These are phyloP conservation scores for Salix udensis DNA, from an alignment of 345 rosid genomes.

Conservation along the genomic window DNA sequence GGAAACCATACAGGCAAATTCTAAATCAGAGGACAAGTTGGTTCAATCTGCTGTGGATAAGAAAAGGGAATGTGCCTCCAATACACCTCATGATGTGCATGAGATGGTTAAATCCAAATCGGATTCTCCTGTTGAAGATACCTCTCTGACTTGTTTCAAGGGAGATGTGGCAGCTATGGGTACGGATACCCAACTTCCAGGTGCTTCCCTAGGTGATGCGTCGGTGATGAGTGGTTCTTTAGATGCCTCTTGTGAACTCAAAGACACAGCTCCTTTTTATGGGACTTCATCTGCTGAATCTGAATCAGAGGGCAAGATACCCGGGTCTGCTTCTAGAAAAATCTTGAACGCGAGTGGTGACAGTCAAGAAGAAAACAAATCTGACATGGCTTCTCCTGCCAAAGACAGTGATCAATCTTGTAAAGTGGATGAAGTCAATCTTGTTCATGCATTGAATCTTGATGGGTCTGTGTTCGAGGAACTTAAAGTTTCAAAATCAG, in stretches of 20 bases:
- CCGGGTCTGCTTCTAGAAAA: slow-evolving; percentile 12
- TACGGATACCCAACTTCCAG: not conserved
- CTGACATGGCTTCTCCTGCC: not conserved
- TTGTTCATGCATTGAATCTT: not conserved
- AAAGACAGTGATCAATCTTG: slow-evolving; percentile 3
- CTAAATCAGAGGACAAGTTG: slow-evolving; percentile 18
- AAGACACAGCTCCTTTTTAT: slow-evolving; percentile 20
- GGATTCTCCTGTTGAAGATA: slow-evolving; percentile 22
- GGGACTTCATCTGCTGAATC: slow-evolving; percentile 20
- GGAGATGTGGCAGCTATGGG: not conserved
- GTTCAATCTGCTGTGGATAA: slow-evolving; percentile 14
- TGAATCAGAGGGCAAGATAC: slow-evolving; percentile 15
- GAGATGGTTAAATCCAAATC: slow-evolving; percentile 8
- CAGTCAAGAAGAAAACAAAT: not conserved
- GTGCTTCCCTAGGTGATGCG: slow-evolving; percentile 1
- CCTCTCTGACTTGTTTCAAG: not conserved
- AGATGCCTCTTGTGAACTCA: slow-evolving; percentile 30
- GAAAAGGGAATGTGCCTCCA: not conserved
- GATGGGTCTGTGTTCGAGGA: slow-evolving; percentile 3
- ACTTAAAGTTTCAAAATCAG: not conserved
- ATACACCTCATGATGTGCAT: not conserved
- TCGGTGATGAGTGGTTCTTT: not conserved
- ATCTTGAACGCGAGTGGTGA: slow-evolving; percentile 3
- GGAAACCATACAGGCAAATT: slow-evolving; percentile 11
- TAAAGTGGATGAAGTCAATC: not conserved